Evolutionary conservation across 805 yeast species (phyloP).

Genomic region (Kodamaea kakaduensis): DNA sequence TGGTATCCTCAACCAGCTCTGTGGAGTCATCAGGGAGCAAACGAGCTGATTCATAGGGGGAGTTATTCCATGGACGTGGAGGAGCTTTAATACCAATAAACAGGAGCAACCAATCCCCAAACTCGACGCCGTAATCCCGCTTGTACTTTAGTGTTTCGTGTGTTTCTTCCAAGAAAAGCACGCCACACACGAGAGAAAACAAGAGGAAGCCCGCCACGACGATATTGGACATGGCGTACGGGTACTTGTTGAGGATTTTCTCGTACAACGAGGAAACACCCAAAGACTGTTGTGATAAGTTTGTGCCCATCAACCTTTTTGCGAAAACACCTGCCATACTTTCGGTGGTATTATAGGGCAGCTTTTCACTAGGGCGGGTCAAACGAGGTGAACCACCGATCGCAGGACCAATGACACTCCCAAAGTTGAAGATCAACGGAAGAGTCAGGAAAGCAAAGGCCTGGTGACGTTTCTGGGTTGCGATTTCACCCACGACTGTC

Average conservation of each 20-base stretch:
- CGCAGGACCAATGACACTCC: constrained; percentile 58
- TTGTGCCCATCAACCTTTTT: not conserved
- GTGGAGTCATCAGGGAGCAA: constrained; percentile 3
- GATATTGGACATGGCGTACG: constrained; percentile 53
- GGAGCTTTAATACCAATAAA: constrained; percentile 18
- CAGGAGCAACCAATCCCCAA: constrained; percentile 35
- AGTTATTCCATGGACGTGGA: constrained; percentile 20
- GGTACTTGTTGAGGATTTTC: constrained; percentile 33
- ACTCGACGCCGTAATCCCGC: constrained; percentile 43
- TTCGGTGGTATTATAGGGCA: constrained; percentile 2
- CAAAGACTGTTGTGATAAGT: too few species aligned
- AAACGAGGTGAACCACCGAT: constrained; percentile 49
- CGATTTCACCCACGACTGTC: constrained; percentile 59
- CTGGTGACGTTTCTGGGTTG: constrained; percentile 53
- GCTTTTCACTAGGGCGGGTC: constrained; percentile 39
- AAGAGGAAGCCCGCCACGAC: constrained; percentile 37
- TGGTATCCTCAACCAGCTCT: constrained; percentile 2
- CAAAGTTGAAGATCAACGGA: constrained; percentile 60
- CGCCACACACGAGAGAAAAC: constrained; percentile 33
- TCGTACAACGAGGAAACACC: constrained; percentile 13
- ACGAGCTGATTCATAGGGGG: constrained; percentile 1
- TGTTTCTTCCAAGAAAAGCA: constrained; percentile 53
- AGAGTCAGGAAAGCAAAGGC: constrained; percentile 59
- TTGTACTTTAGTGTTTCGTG: constrained; percentile 36
- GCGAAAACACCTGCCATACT: not conserved